Evolutionary conservation across 371 early-diverging fungal species (phyloP), one percentile per base, ranked within the genome.

Genomic region (Synchytrium microbalum): DNA sequence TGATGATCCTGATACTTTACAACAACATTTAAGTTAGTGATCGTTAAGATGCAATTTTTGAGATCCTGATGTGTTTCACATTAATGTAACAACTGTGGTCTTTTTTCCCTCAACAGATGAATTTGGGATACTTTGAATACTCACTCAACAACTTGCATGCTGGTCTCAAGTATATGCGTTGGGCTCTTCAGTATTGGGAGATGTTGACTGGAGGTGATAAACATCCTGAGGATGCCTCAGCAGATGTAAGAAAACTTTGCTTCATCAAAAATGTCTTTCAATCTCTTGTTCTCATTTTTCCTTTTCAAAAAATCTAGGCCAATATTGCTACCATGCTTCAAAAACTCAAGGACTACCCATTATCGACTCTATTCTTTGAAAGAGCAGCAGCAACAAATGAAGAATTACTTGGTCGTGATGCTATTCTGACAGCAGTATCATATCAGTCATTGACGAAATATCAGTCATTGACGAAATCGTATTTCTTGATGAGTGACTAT

Each of bases 281-380:
- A 58, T 68, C 38, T 14, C 29, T 5, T 38, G 5, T 59, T 19
- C 53, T 32, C n/a, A 56, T 46, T 25, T 61, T 66, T 32, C 63
- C 38, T 25, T 32, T 58, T 28, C 60, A 31, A 52, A 60, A 58
- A 60, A 33, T 16, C 29, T 65, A 89, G 82, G 86, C 88, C 71
- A 92, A 92, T 66, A 82, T 93, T 30, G 93, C 85, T 59, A 86
- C 87, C 24, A 91, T 92, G 91, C 74, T 92, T 30, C 91, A 91
- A 74, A 82, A 84, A 31, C 78, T 91, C 56, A 77, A 79, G 30
- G 84, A 86, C 62, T n/a, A n/a, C n/a, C 78, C 80, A 27, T 78
- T 71, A 1, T 83, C 91, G 58, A 73, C 86, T 31, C 69, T 73
- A 31, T 93, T 90, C 83, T 88, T 88, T 71, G 81, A 86, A 67